A percentile compares a stretch with the other conserved stretches of the same genome.
These are phyloP conservation scores for Trichocomaceae sp. DNA, from an alignment of 2,329 filamentous ascomycete genomes.

Conservation along the genomic window DNA sequence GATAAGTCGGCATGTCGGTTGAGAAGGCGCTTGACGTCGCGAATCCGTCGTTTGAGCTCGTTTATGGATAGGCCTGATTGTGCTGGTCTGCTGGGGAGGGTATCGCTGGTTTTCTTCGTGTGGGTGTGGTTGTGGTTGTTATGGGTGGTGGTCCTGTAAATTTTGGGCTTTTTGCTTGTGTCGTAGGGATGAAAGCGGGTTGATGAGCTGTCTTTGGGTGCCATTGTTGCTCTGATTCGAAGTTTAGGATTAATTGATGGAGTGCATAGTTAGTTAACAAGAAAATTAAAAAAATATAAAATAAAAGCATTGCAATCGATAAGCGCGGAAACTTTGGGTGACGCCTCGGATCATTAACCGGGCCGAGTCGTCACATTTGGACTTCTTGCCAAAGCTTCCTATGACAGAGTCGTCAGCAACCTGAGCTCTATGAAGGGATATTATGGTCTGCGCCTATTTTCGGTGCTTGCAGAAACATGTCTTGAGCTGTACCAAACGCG, in stretches of 20 bases:
- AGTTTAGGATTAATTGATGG: neutral
- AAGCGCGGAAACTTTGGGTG: constrained; percentile 7
- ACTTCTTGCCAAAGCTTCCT: neutral
- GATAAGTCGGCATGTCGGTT: constrained; percentile 44
- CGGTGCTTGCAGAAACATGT: constrained; percentile 12
- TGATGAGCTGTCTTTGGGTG: constrained; percentile 3
- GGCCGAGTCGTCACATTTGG: constrained; percentile 22
- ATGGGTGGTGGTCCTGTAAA: constrained; percentile 13
- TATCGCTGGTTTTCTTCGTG: constrained; percentile 8
- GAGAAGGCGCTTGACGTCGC: constrained; percentile 50
- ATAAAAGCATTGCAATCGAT: neutral
- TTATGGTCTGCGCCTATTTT: neutral
- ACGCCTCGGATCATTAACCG: constrained; percentile 23
- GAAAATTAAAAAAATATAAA: neutral
- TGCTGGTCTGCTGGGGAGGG: neutral
- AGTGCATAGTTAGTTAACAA: too few relatives aligned
- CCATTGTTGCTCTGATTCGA: neutral
- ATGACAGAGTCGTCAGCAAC: neutral
- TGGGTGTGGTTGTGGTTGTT: constrained; percentile 13
- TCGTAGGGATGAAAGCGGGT: constrained; percentile 12
- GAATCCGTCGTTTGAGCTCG: constrained; percentile 51
- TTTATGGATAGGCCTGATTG: constrained; percentile 32
- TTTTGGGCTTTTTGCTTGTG: constrained; percentile 17
- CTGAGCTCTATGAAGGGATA: neutral
- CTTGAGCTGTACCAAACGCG: neutral